Conservation (phyloP, 106 monocot species). For the Dendrobium officinale region DNA sequence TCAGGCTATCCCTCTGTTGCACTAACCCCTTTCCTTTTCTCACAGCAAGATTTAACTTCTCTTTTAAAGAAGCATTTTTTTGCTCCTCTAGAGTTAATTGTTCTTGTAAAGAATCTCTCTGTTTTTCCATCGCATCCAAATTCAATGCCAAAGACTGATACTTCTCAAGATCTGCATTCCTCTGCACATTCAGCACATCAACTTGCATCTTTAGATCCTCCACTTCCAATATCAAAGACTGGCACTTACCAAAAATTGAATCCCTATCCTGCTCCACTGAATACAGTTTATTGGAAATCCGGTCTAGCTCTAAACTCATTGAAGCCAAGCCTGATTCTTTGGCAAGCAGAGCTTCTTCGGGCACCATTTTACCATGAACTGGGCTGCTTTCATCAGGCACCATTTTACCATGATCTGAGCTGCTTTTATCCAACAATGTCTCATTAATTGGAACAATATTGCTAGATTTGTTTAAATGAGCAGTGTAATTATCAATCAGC, state of each 20-base stretch:
- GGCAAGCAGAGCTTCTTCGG: constrained; percentile 15
- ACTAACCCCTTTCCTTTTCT: constrained; percentile 94
- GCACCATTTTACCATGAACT: constrained; percentile 14
- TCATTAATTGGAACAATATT: constrained; percentile 11
- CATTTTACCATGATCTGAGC: constrained; percentile 18
- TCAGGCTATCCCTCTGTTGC: constrained; percentile 89
- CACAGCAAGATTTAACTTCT: constrained; percentile 91
- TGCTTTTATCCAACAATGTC: constrained; percentile 11
- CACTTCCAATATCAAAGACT: constrained; percentile 39
- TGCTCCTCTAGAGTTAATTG: constrained; percentile 75
- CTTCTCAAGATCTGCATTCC: constrained; percentile 29
- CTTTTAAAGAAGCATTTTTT: constrained; percentile 55
- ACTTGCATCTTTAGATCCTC: constrained; percentile 33
- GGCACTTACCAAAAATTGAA: constrained; percentile 34
- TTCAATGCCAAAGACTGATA: constrained; percentile 42
- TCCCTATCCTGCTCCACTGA: constrained; percentile 45
- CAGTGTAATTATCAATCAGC: constrained; percentile 48
- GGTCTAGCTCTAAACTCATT: constrained; percentile 37
- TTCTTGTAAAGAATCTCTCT: constrained; percentile 58
- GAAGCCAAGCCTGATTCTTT: constrained; percentile 30
- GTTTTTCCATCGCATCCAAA: constrained; percentile 39
- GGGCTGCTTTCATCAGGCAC: constrained; percentile 8
- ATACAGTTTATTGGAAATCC: constrained; percentile 26
- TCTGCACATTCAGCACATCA: constrained; percentile 46
- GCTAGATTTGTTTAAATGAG: constrained; percentile 20